Evolutionary conservation across 2,329 filamentous ascomycete genomes (phyloP).

Genomic region (Pseudocercospora cruenta): DNA sequence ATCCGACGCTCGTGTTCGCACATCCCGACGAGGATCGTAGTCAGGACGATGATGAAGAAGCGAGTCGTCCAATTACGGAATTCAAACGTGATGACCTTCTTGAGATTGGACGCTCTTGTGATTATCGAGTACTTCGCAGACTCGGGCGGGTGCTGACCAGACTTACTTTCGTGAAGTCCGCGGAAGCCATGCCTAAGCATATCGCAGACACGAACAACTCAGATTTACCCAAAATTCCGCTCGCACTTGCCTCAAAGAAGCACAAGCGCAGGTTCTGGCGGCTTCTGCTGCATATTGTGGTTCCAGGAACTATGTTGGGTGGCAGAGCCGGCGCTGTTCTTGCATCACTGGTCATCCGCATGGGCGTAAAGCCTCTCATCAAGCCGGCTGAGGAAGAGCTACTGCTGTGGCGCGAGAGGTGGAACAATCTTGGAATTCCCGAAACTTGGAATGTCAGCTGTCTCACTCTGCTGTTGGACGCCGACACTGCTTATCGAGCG

Average conservation of each 20-base stretch:
- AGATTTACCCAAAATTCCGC: constrained; percentile 13
- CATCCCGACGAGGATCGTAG: background rate
- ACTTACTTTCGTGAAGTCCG: constrained; percentile 18
- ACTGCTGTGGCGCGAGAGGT: constrained; percentile 13
- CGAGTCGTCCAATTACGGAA: constrained; percentile 13
- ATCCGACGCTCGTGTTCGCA: constrained; percentile 16
- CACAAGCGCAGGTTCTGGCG: constrained; percentile 18
- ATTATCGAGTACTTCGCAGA: constrained; percentile 16
- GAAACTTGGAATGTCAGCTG: constrained; percentile 24
- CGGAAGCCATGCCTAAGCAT: constrained; percentile 15
- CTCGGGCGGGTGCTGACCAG: constrained; percentile 18
- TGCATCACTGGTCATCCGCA: constrained; percentile 17
- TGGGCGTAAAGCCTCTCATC: constrained; percentile 16
- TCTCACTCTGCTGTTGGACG: constrained; percentile 21
- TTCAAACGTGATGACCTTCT: constrained; percentile 22
- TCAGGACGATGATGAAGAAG: constrained; percentile 8
- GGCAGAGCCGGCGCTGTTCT: constrained; percentile 15
- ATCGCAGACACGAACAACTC: constrained; percentile 12
- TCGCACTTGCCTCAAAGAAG: constrained; percentile 17
- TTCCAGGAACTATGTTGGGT: constrained; percentile 21
- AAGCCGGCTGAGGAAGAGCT: constrained; percentile 17
- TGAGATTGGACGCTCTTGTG: constrained; percentile 21
- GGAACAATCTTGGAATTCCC: constrained; percentile 22
- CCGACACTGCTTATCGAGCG: constrained; percentile 14
- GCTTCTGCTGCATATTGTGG: constrained; percentile 23